Base-by-base conservation (phyloP, 73 alveolate species). In the Uronychia setigera region DNA sequence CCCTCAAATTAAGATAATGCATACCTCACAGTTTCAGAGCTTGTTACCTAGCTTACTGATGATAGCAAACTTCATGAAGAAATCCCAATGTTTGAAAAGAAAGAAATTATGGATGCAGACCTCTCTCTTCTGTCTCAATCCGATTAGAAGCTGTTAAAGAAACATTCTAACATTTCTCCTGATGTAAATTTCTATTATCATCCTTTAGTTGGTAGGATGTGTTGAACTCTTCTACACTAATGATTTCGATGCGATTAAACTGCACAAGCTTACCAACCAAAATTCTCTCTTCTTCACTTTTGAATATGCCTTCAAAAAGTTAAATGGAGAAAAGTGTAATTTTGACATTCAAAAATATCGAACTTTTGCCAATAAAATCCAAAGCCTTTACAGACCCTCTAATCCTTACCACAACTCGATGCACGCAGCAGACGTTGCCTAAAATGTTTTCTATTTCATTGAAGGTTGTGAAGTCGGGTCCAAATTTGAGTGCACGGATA, bases 211-310 rank as follows among this genome's bases (percentile, higher is more conserved):
- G 5, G n/a, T 46, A 19, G 19, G 19, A 5, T 46, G 19, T 11
- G 67, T 46, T 5, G 67, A 46, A 19, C 19, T 46, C n/a, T 46
- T 46, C 67, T 46, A 46, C 67, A 46, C 67, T 19, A 86, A 86
- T 58, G 76, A 86, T 1, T 86, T 78, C 35, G 58, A 86, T 32
- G 92, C 92, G 11, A 78, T 79, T 60, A 81, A 79, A 32, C 74
- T 86, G n/a, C 87, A 86, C 33, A 27, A 74, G 26, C 60, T 79
- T 14, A 79, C 87, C 14, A 79, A 59, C 32, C 32, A 31, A 34
- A 86, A 86, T 59, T 46, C 87, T 28, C 87, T 86, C 35, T 86
- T 76, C 81, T 86, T 86, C 35, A 86, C 74, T 77, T 33, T 86
- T 80, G 79, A 78, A 29, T 86, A 78, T 60, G 74, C 79, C 83